phyloP scores from a whole-genome alignment of 768 basidiomycete species.

The Boletus eberwhitei region DNA sequence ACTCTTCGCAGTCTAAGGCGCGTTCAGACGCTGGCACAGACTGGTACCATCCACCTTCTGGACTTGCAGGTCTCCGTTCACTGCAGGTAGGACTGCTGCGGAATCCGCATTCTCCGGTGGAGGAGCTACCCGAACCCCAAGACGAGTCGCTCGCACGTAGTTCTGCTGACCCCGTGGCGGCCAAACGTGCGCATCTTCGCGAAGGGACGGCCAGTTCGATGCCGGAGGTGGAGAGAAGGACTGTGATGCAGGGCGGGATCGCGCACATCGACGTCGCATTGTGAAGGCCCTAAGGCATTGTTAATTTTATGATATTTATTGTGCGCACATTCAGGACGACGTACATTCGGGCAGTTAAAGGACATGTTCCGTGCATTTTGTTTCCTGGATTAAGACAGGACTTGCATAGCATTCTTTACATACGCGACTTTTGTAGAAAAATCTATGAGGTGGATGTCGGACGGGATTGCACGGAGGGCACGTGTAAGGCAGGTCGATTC shows the following conservation, averaged over 20 bases:
- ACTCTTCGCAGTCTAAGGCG: conserved; percentile 5
- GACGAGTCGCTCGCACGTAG: neutral
- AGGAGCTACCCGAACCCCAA: conserved; percentile 2
- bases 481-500: conserved; percentile 14
- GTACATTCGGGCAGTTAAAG: neutral
- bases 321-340: neutral
- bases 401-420: neutral
- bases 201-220: conserved; percentile 11
- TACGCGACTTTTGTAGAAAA: neutral
- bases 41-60: conserved; percentile 25
- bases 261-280: conserved; percentile 24
- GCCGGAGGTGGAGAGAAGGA: conserved; percentile 23
- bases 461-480: conserved; percentile 10
- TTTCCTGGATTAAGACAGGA: neutral
- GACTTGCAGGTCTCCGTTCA: conserved; percentile 18
- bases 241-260: conserved; percentile 22
- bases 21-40: conserved; percentile 17
- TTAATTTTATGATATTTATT: conserved; percentile 21
- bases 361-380: neutral
- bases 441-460: neutral
- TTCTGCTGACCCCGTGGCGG: neutral
- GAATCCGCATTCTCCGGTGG: conserved; percentile 25
- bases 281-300: conserved; percentile 7
- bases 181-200: conserved; percentile 23
- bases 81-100: conserved; percentile 11